Evolutionary conservation across 768 basidiomycete species (phyloP), one percentile per base, ranked within the genome.

Genomic region (Gymnopilus dilepis): DNA sequence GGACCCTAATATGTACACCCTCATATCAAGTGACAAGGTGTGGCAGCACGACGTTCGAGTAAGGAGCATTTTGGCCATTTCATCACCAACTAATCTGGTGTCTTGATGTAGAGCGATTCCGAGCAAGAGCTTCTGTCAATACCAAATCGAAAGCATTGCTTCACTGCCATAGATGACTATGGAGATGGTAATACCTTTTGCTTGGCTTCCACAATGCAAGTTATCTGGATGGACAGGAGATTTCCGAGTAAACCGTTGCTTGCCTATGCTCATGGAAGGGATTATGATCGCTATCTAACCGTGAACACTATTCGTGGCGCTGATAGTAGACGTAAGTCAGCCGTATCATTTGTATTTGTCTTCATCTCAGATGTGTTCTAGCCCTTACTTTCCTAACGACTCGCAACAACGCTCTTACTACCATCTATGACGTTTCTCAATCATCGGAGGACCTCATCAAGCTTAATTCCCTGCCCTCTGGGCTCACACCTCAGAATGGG

Each of bases 211-310:
- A 93, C 90, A 1, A 77, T 75, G 0, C 80, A 88, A 45, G 66
- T 93, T 15, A 64, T 88, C 13, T 94, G 92, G 91, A 70, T 93
- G 28, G 92, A 94, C 67, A 75, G 79, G 28, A 83, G 91, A 31
- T 82, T 80, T 66, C 73, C 81, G n/a, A 70, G 70, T 22, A 84
- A 76, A 60, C 89, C 91, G 6, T 68, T 93, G 3, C 65, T 94
- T 8, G 84, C 82, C 3, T 82, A 82, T 65, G 84, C 80, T 56
- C 92, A 94, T 70, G 75, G 80, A 50, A 79, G 91, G 19, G 76
- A 80, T 37, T 80, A 75, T 50, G 91, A 94, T 69, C 81, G 85
- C 19, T 85, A 84, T 3, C 78, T 93, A 17, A 72, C 75, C 45
- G 70, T 77, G 0, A 67, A 74, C 4, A 85, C 83, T 6, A 61